Percentiles rank a stretch among this genome's conserved stretches.
These are phyloP conservation scores for Fusarium annulatum DNA, from an alignment of 2,329 filamentous ascomycete species.

Conservation along the genomic window DNA sequence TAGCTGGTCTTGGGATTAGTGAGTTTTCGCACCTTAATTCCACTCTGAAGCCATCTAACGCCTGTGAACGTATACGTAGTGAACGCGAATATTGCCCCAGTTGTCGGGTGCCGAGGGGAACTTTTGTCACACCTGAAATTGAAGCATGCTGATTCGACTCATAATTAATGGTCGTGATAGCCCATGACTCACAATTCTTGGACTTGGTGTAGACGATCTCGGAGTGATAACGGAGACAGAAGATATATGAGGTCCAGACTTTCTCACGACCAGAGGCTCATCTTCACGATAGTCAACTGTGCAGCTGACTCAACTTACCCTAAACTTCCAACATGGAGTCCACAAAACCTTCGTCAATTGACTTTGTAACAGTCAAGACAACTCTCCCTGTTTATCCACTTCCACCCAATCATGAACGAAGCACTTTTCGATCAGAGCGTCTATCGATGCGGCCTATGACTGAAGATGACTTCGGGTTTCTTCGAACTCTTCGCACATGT, in stretches of 20 bases:
- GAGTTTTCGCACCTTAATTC: not conserved
- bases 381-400: conserved; percentile 58
- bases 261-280: not conserved
- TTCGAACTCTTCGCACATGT: conserved; percentile 65
- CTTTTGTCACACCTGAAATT: conserved; percentile 9
- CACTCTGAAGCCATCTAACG: not conserved
- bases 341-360: conserved; percentile 30
- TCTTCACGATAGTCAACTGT: not conserved
- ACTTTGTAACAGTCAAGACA: conserved; percentile 58
- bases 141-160: not conserved
- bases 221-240: not conserved
- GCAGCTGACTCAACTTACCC: conserved; percentile 4
- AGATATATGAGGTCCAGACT: not conserved
- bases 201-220: not conserved
- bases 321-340: conserved; percentile 31
- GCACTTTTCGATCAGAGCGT: conserved; percentile 61
- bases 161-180: not conserved
- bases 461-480: conserved; percentile 60
- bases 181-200: conserved; percentile 7
- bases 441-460: conserved; percentile 65
- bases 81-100: not conserved
- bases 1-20: not conserved
- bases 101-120: not conserved
- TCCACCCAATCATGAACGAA: conserved; percentile 53
- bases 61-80: not conserved